Conservation (phyloP, 371 early-diverging fungal species). For the Apophysomyces elegans region DNA sequence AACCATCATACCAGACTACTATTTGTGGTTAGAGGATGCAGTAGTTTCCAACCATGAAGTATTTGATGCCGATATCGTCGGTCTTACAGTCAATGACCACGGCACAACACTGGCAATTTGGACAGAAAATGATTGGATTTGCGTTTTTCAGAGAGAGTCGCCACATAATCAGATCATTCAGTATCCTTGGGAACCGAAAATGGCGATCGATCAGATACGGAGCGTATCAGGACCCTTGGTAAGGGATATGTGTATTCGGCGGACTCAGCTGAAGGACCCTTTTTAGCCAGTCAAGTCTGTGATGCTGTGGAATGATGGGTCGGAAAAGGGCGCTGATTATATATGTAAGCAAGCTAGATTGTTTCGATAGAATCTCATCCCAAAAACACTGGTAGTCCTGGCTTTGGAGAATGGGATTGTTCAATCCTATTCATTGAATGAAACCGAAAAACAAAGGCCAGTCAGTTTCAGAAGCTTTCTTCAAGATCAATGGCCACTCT, state of each 20-base stretch:
- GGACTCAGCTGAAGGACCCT: neutral
- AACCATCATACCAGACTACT: conserved; percentile 27
- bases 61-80: conserved; percentile 31
- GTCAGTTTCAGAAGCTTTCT: conserved; percentile 17
- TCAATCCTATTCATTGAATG: conserved; percentile 22
- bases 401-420: conserved; percentile 21
- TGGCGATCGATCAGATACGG: neutral
- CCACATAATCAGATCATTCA: neutral
- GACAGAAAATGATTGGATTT: conserved; percentile 38
- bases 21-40: conserved; percentile 23
- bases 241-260: neutral
- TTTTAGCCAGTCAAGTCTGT: conserved; percentile 10
- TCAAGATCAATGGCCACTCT: conserved; percentile 20
- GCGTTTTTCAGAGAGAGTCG: conserved; percentile 30
- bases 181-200: neutral
- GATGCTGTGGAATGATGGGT: conserved; percentile 14
- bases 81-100: conserved; percentile 31
- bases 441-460: conserved; percentile 15
- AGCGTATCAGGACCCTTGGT: neutral
- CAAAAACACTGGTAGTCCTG: conserved; percentile 14
- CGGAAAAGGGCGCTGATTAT: conserved; percentile 5
- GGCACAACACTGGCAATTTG: conserved; percentile 39
- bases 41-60: conserved; percentile 1
- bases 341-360: conserved; percentile 12
- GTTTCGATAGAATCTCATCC: neutral